Evolutionary conservation across 2,329 filamentous ascomycete species (phyloP), one percentile per base, ranked within the genome.

Genomic region (Colletotrichum sp.): DNA sequence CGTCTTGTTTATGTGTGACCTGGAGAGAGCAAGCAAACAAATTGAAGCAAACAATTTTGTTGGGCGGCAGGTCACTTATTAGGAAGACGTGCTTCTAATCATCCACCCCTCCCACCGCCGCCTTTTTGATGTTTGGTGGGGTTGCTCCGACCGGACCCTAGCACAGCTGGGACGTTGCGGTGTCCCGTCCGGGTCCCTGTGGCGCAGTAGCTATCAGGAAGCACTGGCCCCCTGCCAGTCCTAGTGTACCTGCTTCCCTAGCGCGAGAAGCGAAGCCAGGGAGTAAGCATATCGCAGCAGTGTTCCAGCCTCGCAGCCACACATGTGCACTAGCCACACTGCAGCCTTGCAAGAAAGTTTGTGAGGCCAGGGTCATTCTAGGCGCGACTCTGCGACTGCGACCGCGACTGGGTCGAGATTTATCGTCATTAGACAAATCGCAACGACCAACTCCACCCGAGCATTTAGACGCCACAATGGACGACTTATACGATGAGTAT

Each of bases 401-500:
- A 59, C 62, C 49, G 75, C 65, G 75, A 57, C 32, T 59, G 39
- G 39, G n/a, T 60, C 34, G 36, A 72, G 60, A 68, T 70, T 71
- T 18, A 70, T 28, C 52, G 49, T 21, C 55, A 21, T 60, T 44
- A 59, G 65, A 62, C 72, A 44, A 69, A 30, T 26, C 63, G 59
- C 74, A 30, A 74, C 34, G 24, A 67, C 57, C n/a, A 21, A 18
- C 16, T 26, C 18, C 39, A 32, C 18, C 55, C 15, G 28, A 57
- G 59, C 72, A 66, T 62, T 79, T 71, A 72, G 78, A 79, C 76
- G 76, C 71, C 79, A 84, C 81, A 81, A 97, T 98, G 96, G 96
- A 98, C 89, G 96, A 98, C 86, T 93, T 98, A 81, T 98, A 99
- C 85, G 96, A 99, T 88, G 96, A 99, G 95, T 98, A 88, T 78